phyloP scores from a whole-genome alignment of 305 asterid genomes.

The Fraxinus platypoda region DNA sequence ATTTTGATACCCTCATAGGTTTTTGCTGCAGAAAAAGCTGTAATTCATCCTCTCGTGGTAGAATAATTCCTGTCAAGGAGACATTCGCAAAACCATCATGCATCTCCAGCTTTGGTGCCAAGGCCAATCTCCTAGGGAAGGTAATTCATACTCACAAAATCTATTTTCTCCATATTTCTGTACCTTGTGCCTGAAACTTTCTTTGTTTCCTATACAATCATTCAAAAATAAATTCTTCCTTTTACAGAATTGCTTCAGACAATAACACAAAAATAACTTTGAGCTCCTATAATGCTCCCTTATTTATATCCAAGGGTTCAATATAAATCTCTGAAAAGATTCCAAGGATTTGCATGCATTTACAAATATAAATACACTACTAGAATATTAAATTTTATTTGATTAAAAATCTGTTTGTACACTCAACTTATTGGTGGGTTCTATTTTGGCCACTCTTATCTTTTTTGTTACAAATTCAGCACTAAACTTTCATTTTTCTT shows the following conservation, averaged over 20 bases:
- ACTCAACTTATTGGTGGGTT: background rate
- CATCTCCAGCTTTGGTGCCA: constrained; percentile 95
- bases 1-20: constrained; percentile 51
- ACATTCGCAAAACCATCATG: constrained; percentile 82
- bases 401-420: background rate
- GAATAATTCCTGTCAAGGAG: constrained; percentile 73
- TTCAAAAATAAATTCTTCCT: background rate
- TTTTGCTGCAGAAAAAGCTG: constrained; percentile 65
- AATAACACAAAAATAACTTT: background rate
- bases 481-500: background rate
- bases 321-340: background rate
- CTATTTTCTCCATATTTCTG: constrained; percentile 28
- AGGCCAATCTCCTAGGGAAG: constrained; percentile 52
- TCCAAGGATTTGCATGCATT: background rate
- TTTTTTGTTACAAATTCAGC: background rate
- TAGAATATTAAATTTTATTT: background rate
- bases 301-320: background rate
- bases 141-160: constrained; percentile 37
- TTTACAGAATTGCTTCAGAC: background rate
- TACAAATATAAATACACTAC: background rate
- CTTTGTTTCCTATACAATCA: background rate
- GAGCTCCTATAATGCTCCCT: background rate
- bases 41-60: constrained; percentile 56
- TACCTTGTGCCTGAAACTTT: background rate
- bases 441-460: background rate